These are phyloP conservation scores for Nitzschia palea DNA, from an alignment of 108 stramenopile species.

Conservation along the genomic window DNA sequence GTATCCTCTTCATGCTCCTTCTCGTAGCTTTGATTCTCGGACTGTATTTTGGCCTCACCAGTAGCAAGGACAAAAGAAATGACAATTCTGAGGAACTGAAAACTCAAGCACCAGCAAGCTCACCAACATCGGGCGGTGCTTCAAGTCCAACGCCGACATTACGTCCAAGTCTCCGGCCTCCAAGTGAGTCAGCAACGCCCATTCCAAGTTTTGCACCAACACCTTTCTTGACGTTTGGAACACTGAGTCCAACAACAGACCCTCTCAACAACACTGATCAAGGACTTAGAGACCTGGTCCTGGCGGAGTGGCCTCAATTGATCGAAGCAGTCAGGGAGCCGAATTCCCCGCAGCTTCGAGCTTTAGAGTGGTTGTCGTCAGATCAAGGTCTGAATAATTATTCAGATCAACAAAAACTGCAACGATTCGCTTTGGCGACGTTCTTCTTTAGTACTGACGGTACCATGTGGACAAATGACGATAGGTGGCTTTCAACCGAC, in stretches of 20 bases:
- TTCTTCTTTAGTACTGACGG: conserved; percentile 36
- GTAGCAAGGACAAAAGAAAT: neutral
- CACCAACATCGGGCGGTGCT: neutral
- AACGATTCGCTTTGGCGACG: conserved; percentile 23
- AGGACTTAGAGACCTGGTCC: neutral
- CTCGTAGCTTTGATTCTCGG: neutral
- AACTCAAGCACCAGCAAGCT: neutral
- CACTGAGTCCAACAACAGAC: neutral
- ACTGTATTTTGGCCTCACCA: conserved; percentile 1
- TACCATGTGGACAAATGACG: conserved; percentile 13
- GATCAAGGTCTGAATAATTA: neutral
- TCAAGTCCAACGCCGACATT: neutral
- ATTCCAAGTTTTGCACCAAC: neutral
- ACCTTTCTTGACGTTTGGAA: neutral
- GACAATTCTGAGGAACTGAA: neutral
- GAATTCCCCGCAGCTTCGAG: conserved; percentile 8
- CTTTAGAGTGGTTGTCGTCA: conserved; percentile 16
- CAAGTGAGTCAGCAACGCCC: neutral
- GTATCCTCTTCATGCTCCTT: neutral
- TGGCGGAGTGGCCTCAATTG: conserved; percentile 4
- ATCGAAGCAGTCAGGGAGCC: neutral
- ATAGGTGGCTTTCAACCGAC: conserved; percentile 4
- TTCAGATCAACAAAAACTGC: conserved; percentile 1
- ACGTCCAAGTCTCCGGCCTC: neutral
- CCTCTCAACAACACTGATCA: neutral